Base-by-base conservation (phyloP, 352 stramenopile species). In the Aphanomyces cochlioides region DNA sequence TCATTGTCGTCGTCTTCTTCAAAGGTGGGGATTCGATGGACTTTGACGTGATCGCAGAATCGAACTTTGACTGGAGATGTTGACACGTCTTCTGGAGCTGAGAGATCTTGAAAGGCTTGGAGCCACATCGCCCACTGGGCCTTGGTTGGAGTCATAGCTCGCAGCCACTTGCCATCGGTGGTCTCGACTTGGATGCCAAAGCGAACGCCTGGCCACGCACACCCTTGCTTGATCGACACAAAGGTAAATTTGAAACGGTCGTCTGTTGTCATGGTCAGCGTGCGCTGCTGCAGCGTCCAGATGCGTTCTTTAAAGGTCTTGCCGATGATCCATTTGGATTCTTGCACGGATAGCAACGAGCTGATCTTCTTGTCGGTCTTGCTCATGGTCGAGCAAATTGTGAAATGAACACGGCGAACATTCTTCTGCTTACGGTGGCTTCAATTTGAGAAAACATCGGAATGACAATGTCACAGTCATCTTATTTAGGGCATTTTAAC, bases 161-260 rank as follows among this genome's bases (percentile, higher is more conserved):
- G 43, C 43, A 50, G 43, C 43, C 43, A 50, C 10, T n/a, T n/a
- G 43, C 43, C 43, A 2, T 50, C 43, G 43, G 10, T n/a, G 1
- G 43, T 50, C 43, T 50, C 10, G 43, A 50, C 43, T 50, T 50
- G 43, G 43, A 50, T n/a, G 43, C 43, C 43, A 50, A n/a, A 50
- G 10, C 17, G 10, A 50, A n/a, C 10, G 17, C 43, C 43, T 12
- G 10, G 43, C 43, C 43, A 50, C 43, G 43, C 43, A n/a, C 17
- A n/a, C 10, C 43, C 43, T 50, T 50, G 43, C 10, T n/a, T 12
- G 43, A 50, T 50, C 10, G 10, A n/a, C 10, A 50, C 17, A n/a
- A 12, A n/a, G 43, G 10, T 12, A n/a, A n/a, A n/a, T 12, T 50
- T 12, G 43, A 50, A 50, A n/a, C 43, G 43, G 43, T 50, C 17